Evolutionary conservation across 306 rosid genomes (phyloP).

Genomic region (Malus asiatica): DNA sequence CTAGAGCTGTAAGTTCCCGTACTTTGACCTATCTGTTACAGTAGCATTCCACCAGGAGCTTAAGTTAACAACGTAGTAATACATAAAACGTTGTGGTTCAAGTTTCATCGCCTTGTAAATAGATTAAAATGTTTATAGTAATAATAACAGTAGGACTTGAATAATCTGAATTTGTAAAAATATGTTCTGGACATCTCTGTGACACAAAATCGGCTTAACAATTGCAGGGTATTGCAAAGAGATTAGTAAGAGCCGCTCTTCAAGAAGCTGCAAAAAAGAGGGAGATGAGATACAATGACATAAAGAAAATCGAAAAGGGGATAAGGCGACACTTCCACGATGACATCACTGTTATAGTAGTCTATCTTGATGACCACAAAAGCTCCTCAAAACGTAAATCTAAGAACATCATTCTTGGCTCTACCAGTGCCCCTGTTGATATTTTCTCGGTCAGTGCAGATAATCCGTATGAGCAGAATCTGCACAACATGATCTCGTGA

Average conservation of each 20-base stretch:
- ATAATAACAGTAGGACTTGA: neutral
- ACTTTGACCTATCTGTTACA: neutral
- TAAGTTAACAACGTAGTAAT: too few relatives aligned
- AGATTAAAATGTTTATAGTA: neutral
- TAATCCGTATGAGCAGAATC: slow-evolving; percentile 30
- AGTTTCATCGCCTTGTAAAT: neutral
- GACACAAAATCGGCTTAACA: slow-evolving; percentile 2
- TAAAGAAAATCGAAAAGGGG: slow-evolving; percentile 79
- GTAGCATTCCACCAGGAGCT: neutral
- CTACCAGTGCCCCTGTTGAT: slow-evolving; percentile 73
- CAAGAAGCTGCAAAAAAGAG: slow-evolving; percentile 83
- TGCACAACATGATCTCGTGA: slow-evolving; percentile 27
- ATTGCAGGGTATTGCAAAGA: slow-evolving; percentile 89
- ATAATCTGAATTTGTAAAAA: neutral
- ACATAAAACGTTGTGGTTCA: neutral
- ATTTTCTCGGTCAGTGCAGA: slow-evolving; percentile 58
- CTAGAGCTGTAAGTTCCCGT: slow-evolving; percentile 73
- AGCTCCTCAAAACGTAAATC: slow-evolving; percentile 32
- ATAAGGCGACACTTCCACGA: slow-evolving; percentile 85
- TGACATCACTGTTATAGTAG: slow-evolving; percentile 80
- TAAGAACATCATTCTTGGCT: slow-evolving; percentile 38
- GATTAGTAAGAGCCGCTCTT: slow-evolving; percentile 80
- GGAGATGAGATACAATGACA: slow-evolving; percentile 81
- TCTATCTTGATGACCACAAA: slow-evolving; percentile 66
- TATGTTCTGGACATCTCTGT: neutral